Conservation (phyloP, 495 filamentous ascomycete genomes). For the Aspergillus sclerotiicarbonarius region DNA sequence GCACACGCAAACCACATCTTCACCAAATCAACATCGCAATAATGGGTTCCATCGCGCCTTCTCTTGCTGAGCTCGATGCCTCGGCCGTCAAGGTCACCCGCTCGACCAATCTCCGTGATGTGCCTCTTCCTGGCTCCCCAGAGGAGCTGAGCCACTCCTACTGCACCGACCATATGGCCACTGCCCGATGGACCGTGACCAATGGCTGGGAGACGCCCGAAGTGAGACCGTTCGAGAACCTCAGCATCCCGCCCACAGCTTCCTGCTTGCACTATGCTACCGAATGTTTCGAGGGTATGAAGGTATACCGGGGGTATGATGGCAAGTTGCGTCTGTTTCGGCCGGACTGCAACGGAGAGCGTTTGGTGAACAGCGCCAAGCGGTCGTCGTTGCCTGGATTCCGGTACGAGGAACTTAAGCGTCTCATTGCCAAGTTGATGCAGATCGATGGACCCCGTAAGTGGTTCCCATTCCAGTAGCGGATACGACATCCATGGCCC, state of each 20-base stretch:
- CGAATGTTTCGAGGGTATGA: slow-evolving; percentile 22
- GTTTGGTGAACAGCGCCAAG: slow-evolving; percentile 67
- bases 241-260: slow-evolving; percentile 79
- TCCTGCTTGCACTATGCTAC: slow-evolving; percentile 47
- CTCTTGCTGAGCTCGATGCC: slow-evolving; percentile 59
- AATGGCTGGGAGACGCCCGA: slow-evolving; percentile 77
- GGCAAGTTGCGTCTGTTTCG: slow-evolving; percentile 74
- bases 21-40: slow-evolving; percentile 12
- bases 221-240: slow-evolving; percentile 74
- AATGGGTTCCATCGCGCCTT: slow-evolving; percentile 38
- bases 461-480: slow-evolving; percentile 13
- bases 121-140: slow-evolving; percentile 60
- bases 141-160: slow-evolving; percentile 52
- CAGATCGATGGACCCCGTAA: slow-evolving; percentile 46
- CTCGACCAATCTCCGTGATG: slow-evolving; percentile 62
- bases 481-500: not conserved
- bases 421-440: slow-evolving; percentile 67
- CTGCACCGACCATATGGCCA: slow-evolving; percentile 92
- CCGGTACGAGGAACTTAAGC: slow-evolving; percentile 65
- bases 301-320: slow-evolving; percentile 19
- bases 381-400: slow-evolving; percentile 80
- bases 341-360: slow-evolving; percentile 69
- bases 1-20: not conserved
- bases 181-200: slow-evolving; percentile 62
- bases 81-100: slow-evolving; percentile 68